Base-by-base conservation (phyloP, 768 basidiomycete genomes). In the Lentinula edodes region DNA sequence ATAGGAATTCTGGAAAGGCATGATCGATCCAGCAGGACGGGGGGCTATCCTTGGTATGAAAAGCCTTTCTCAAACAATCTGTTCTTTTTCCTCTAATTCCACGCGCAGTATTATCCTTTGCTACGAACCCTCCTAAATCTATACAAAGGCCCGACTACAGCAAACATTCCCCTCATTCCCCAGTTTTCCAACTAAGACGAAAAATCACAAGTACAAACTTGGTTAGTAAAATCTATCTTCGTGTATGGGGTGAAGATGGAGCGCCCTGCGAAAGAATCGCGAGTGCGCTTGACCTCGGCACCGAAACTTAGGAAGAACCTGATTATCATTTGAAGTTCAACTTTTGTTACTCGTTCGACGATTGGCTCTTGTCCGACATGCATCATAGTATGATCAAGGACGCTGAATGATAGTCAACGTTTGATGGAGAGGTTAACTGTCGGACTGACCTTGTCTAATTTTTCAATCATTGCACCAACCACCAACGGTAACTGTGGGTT, bases 271-370 rank as follows among this genome's bases (percentile, higher is more conserved):
- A 84, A 82, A 57, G 83, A 75, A 58, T 80, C 12, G 89, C 83
- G 28, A 95, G 80, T 0, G 87, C 84, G 0, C 89, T 89, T 61
- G 85, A 83, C 28, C 28, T 28, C 28, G 28, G 28, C 28, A 0
- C 92, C 86, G 2, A 87, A 86, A 50, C 28, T 4, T 28, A 95
- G 91, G 89, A 95, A 91, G 73, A 95, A 95, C 86, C 93, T 91
- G 75, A 95, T 92, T 61, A 95, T 86, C 88, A 94, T 94, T 67
- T 95, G 94, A 15, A 95, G 75, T 56, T 28, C 28, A 28, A 28
- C 28, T 28, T 86, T 84, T 2, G 91, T 90, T 0, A 93, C 93
- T 72, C 93, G 91, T 18, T 91, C 81, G 45, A 95, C 90, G 84
- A 62, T 95, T 88, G 5, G 93, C 91, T 65, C 93, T 93, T 0